Base-by-base conservation (phyloP, 495 filamentous ascomycete genomes). In the Paragyromitra xinjiangensis region DNA sequence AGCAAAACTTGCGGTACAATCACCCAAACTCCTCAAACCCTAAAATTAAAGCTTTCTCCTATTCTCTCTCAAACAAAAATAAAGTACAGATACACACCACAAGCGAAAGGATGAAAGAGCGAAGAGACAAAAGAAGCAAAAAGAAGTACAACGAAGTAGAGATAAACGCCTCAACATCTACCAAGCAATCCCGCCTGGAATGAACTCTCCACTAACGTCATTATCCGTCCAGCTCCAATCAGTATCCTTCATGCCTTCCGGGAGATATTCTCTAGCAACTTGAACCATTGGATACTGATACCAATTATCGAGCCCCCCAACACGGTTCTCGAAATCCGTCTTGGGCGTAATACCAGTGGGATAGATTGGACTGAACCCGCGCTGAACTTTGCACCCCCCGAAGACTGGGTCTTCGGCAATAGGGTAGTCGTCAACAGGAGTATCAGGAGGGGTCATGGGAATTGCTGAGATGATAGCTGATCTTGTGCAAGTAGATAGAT, bases 211-310 rank as follows among this genome's bases (percentile, higher is more conserved):
- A 37, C 69, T 56, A 7, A 59, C 69, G 0, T 56, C 61, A 37
- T 73, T 77, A 19, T 66, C 69, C 22, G 67, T 75, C 73, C 66
- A 75, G 61, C 74, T 78, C 77, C 77, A 78, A 59, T 79, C 77
- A 34, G 64, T 61, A 64, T 62, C 51, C 12, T 72, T 66, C 66
- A 78, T 70, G 29, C 48, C 77, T 16, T 65, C 44, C 6, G 77
- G 77, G 48, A 79, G 77, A 71, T 72, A 79, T 34, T 79, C 77
- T 7, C 50, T 64, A 16, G 77, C 65, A 29, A 79, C 61, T 16
- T 79, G 77, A 37, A 78, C 39, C 42, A 70, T 69, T 37, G 77
- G 77, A n/a, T 56, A 79, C 29, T 22, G 11, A 2, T 62, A 62
- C 77, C 77, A 79, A 67, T 78, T 73, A 50, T 55, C 40, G 14